Base-by-base conservation (phyloP, 345 rosid species). In the Cardiospermum halicacabum region DNA sequence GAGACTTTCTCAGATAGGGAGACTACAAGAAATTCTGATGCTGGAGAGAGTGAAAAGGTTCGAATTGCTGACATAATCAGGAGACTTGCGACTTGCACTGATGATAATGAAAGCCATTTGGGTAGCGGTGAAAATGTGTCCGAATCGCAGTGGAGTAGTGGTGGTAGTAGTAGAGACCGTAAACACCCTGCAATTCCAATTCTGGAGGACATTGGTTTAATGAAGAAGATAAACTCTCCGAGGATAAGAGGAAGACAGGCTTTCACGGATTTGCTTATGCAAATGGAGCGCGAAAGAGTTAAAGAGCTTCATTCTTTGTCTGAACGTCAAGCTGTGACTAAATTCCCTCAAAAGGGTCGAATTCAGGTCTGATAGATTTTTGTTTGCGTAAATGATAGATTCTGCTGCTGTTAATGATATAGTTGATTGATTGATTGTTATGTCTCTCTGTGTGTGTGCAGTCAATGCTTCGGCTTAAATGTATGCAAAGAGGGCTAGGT, bases 171-270 rank as follows among this genome's bases (percentile, higher is more conserved):
- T 25, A 77, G 75, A 69, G 76, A 50, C 58, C 78, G 70, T 53
- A 71, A 61, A 58, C 71, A 54, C 18, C n/a, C n/a, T n/a, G n/a
- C n/a, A n/a, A n/a, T n/a, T n/a, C n/a, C n/a, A n/a, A n/a, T n/a
- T n/a, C n/a, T n/a, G n/a, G 58, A 67, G 65, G 64, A 65, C n/a
- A n/a, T n/a, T n/a, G 53, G 64, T 51, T 47, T 77, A 48, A 47
- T 68, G 18, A 77, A 63, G 24, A 74, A 80, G 21, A 32, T 77
- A 37, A 72, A 69, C 70, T 68, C 82, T 1, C 90, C 92, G 5
- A 77, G 79, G 64, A 69, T 89, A 27, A 75, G 98, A 77, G 96
- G 98, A 4, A 66, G 98, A 54, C 95, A 85, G 74, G 98, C 96
- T 13, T 84, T 80, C 36, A 61, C 77, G n/a, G 91, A 89, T 73